phyloP scores from a whole-genome alignment of 176 grass and related monocot species.

The Calamus simplicifolius region DNA sequence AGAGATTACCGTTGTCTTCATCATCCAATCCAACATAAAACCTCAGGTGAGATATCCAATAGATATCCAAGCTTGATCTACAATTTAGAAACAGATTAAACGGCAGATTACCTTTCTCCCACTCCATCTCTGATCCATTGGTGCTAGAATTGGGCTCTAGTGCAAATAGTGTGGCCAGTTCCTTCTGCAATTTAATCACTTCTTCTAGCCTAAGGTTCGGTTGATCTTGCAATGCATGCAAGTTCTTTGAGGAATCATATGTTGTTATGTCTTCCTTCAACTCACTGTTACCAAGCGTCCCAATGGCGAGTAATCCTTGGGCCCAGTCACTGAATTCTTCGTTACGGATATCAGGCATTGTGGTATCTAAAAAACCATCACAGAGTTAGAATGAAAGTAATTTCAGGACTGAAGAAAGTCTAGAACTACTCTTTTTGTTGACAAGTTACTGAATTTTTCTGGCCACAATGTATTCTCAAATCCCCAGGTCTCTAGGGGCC shows the following conservation, averaged over 20 bases:
- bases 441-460: constrained; percentile 5
- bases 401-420: constrained; percentile 13
- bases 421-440: background rate
- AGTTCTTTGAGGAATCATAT: constrained; percentile 19
- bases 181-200: constrained; percentile 43
- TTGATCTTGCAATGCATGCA: constrained; percentile 18
- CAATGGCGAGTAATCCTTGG: constrained; percentile 60
- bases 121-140: background rate
- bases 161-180: constrained; percentile 37
- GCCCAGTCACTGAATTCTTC: constrained; percentile 67
- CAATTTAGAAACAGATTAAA: no score
- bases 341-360: constrained; percentile 24
- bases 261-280: constrained; percentile 26
- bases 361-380: constrained; percentile 29
- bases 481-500: no score
- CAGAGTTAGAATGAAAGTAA: constrained; percentile 21
- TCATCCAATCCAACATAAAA: constrained; percentile 3
- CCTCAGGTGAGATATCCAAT: constrained; percentile 19
- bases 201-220: constrained; percentile 49
- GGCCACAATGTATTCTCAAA: no score
- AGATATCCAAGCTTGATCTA: background rate
- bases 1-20: constrained; percentile 23
- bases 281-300: constrained; percentile 61
- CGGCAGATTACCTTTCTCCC: no score
- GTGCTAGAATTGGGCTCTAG: background rate